phyloP scores from a whole-genome alignment of 257 asterid species.

The Paulownia fortunei region DNA sequence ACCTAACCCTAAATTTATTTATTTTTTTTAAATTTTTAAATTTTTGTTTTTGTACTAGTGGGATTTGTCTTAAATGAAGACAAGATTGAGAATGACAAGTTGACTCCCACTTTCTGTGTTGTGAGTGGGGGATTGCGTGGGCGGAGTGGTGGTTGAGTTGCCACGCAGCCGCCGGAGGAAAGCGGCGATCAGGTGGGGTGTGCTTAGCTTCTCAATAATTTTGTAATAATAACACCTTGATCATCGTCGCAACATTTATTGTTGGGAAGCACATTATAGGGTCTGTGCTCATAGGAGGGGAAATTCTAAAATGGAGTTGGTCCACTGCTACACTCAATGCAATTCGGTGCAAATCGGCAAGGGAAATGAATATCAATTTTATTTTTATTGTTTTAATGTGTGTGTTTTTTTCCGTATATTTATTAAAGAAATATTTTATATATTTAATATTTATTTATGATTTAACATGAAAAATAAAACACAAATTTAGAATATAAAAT shows the following conservation, averaged over 20 bases:
- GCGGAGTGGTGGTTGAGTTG: constrained; percentile 47
- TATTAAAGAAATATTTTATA: no score
- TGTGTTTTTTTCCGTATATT: no score
- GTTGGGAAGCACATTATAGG: constrained; percentile 37
- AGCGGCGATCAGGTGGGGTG: constrained; percentile 33
- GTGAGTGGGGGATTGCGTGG: constrained; percentile 50
- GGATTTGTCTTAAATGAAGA: constrained; percentile 56
- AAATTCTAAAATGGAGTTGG: neutral
- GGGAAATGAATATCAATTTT: no score
- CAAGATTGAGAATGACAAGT: constrained; percentile 53
- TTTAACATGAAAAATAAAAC: no score
- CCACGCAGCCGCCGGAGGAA: constrained; percentile 44
- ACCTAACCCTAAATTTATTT: constrained; percentile 31
- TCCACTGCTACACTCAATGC: neutral
- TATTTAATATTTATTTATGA: no score
- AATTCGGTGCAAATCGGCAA: no score
- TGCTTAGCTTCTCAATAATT: constrained; percentile 33
- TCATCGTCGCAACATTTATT: constrained; percentile 30
- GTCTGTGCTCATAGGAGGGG: neutral
- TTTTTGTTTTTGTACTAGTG: constrained; percentile 31
- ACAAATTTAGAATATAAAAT: no score
- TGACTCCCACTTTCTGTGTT: constrained; percentile 52
- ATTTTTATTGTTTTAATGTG: no score
- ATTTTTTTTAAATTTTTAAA: neutral
- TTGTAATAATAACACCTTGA: constrained; percentile 26